phyloP scores from a whole-genome alignment of 257 asterid genomes.

The Verbena officinalis region DNA sequence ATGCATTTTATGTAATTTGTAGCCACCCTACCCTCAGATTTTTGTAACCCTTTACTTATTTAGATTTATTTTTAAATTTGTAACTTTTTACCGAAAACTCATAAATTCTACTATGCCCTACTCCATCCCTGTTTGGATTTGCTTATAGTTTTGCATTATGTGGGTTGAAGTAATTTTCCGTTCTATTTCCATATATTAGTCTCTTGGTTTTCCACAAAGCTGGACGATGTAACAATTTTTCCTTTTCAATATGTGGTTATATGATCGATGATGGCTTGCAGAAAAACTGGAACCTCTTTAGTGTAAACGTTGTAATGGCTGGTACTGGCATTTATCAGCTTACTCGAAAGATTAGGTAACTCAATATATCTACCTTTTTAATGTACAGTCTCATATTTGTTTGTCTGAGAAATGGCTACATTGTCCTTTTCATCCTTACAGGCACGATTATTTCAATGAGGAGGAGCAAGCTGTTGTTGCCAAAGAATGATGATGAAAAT shows the following conservation, averaged over 20 bases:
- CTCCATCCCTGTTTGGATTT: no score
- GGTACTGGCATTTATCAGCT: conserved; percentile 90
- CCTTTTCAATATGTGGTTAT: not conserved
- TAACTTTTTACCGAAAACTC: no score
- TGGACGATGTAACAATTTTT: not conserved
- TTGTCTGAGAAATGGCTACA: not conserved
- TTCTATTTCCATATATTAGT: not conserved
- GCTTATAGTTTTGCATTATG: no score
- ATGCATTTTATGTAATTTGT: no score
- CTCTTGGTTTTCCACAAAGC: not conserved
- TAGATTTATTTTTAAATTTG: no score
- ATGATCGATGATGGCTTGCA: conserved; percentile 45
- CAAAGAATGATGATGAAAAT: conserved; percentile 56
- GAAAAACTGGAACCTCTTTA: conserved; percentile 93
- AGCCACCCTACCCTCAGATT: no score
- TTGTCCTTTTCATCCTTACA: conserved; percentile 32
- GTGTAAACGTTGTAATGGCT: conserved; percentile 91
- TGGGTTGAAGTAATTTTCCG: no score
- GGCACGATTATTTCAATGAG: conserved; percentile 67
- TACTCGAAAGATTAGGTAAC: conserved; percentile 70
- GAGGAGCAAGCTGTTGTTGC: conserved; percentile 64
- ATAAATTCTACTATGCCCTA: no score
- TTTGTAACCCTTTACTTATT: no score
- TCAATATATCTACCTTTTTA: not conserved
- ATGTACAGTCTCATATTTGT: not conserved